These are phyloP conservation scores for Luffa acutangula DNA, from an alignment of 306 rosid genomes.

Conservation along the genomic window DNA sequence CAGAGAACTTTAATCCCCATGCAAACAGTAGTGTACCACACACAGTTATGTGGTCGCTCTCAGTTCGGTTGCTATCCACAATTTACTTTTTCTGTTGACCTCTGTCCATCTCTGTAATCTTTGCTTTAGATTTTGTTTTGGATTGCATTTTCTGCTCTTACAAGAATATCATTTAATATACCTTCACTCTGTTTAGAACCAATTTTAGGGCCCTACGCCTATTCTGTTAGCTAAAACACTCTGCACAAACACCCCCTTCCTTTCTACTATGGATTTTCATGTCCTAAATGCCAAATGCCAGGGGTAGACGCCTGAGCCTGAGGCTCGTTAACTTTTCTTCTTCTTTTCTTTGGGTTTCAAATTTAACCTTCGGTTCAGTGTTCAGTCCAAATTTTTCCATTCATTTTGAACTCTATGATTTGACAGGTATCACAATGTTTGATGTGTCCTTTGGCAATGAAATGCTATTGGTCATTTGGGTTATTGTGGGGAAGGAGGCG, in stretches of 20 bases:
- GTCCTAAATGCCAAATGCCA: background rate
- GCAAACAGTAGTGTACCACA: constrained; percentile 22
- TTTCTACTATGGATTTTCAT: background rate
- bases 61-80: constrained; percentile 36
- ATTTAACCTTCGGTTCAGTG: no score
- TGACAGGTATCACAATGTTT: background rate
- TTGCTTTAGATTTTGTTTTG: constrained; percentile 24
- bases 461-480: background rate
- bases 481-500: constrained; percentile 15
- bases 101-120: constrained; percentile 16
- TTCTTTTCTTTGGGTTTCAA: no score
- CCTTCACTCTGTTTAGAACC: background rate
- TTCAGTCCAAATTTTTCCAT: no score
- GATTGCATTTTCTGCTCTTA: constrained; percentile 7
- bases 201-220: constrained; percentile 1
- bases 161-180: background rate
- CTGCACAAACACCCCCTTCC: background rate
- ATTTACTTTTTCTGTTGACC: constrained; percentile 43
- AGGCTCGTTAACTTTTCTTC: no score
- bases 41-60: constrained; percentile 25
- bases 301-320: background rate
- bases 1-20: constrained; percentile 29
- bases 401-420: background rate
- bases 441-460: background rate
- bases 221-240: background rate